Base-by-base conservation (phyloP, 768 basidiomycete species). In the Zangia roseola region DNA sequence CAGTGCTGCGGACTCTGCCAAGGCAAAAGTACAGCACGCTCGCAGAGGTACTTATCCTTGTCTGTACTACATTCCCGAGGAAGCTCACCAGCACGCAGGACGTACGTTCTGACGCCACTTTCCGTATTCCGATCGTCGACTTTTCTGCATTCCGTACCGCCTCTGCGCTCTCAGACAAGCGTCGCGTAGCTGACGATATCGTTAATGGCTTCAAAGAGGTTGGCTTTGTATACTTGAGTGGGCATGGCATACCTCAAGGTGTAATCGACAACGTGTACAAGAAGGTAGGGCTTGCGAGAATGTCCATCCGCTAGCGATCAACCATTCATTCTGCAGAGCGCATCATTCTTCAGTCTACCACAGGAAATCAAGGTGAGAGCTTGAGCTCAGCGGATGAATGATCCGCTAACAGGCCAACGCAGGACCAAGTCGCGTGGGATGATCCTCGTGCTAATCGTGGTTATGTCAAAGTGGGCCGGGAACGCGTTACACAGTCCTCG, bases 361-460 rank as follows among this genome's bases (percentile, higher is more conserved):
- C 59, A 67, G 37, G 79, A 82, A 39, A 64, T 71, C 37, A 91
- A 91, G 74, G 86, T 80, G 45, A 41, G 45, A 8, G 20, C 1
- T 26, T 14, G 23, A 23, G 24, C 14, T 19, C 16, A 4, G 1
- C 21, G 13, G 31, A n/a, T 10, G 20, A 34, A 23, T 24, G 16
- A 14, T 36, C 14, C 19, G 7, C 52, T 52, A 25, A 56, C 25
- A 21, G 31, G 17, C 12, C n/a, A 14, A 42, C 17, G 5, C 24
- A 89, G 83, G 70, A 75, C 40, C 70, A 73, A 51, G 75, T 92
- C 6, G 82, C 83, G 48, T 93, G 91, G 91, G 84, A 88, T 47
- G 88, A 91, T 62, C 89, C 91, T 50, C 82, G 88, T 34, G 79
- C 89, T 8, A 92, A 94, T 59, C 79, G 92, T 47, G 91, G 91